Percentiles rank a stretch among this genome's conserved stretches.
phyloP scores from a whole-genome alignment of 257 asterid species.

The Lycium barbarum region DNA sequence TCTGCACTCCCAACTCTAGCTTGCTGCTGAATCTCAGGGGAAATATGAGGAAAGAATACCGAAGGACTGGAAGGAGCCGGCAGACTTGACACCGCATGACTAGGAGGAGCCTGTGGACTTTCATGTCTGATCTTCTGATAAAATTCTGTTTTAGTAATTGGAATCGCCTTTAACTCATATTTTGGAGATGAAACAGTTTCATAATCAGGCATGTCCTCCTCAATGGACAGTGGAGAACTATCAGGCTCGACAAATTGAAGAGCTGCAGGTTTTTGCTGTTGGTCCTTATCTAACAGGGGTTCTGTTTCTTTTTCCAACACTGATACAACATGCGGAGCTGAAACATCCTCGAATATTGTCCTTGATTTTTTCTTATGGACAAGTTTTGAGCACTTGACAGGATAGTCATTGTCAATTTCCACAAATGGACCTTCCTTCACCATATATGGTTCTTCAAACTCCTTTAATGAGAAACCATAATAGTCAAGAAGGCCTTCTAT shows the following conservation, averaged over 20 bases:
- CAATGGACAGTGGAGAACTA: slow-evolving; percentile 50
- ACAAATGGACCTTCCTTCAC: slow-evolving; percentile 82
- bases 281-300: slow-evolving; percentile 41
- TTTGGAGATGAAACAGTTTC: slow-evolving; percentile 57
- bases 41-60: slow-evolving; percentile 27
- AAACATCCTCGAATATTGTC: slow-evolving; percentile 66
- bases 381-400: slow-evolving; percentile 85
- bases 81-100: slow-evolving; percentile 39
- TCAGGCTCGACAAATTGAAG: slow-evolving; percentile 40
- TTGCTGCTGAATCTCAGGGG: slow-evolving; percentile 43
- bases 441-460: slow-evolving; percentile 95
- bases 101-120: slow-evolving; percentile 44
- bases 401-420: slow-evolving; percentile 76
- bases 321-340: slow-evolving; percentile 52
- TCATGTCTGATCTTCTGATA: slow-evolving; percentile 41
- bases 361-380: slow-evolving; percentile 77
- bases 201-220: slow-evolving; percentile 63
- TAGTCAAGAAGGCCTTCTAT: slow-evolving; percentile 76
- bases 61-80: slow-evolving; percentile 40
- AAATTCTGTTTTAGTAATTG: slow-evolving; percentile 36
- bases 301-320: slow-evolving; percentile 40
- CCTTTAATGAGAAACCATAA: slow-evolving; percentile 80
- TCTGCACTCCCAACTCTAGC: background rate
- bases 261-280: slow-evolving; percentile 43
- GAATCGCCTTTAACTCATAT: slow-evolving; percentile 39